These are phyloP conservation scores for Talaromyces islandicus DNA, from an alignment of 2,329 filamentous ascomycete species.

Conservation along the genomic window DNA sequence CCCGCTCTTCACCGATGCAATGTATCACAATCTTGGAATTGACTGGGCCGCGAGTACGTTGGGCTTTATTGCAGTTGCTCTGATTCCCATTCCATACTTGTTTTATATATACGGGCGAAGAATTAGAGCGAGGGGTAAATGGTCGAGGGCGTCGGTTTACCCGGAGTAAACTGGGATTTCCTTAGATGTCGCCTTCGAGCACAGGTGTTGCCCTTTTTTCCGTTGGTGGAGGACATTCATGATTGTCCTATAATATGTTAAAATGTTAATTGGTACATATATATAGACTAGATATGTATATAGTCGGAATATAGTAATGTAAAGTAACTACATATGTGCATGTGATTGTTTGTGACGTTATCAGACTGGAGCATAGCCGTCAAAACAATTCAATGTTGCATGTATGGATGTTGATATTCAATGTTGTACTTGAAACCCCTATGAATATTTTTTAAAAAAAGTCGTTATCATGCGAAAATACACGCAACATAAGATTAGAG, in stretches of 20 bases:
- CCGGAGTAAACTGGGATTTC: background rate
- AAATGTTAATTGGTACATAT: background rate
- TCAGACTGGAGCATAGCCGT: no score
- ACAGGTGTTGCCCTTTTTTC: background rate
- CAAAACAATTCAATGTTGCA: no score
- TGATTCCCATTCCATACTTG: slow-evolving; percentile 40
- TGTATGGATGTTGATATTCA: no score
- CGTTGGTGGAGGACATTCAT: background rate
- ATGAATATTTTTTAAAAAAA: no score
- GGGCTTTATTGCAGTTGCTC: slow-evolving; percentile 42
- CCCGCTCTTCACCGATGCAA: slow-evolving; percentile 10
- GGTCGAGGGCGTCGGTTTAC: slow-evolving; percentile 10
- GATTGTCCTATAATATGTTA: background rate
- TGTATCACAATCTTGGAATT: slow-evolving; percentile 59
- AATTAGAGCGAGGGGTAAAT: slow-evolving; percentile 13
- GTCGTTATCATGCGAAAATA: no score
- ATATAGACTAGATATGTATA: background rate
- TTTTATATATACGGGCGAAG: slow-evolving; percentile 43
- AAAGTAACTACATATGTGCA: background rate
- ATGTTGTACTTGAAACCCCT: no score
- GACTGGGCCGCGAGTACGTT: slow-evolving; percentile 58
- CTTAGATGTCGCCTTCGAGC: background rate
- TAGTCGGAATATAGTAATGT: background rate
- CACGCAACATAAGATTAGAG: background rate
- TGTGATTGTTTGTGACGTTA: no score